A percentile compares a stretch with the other conserved stretches of the same genome.
These are phyloP conservation scores for Carex littledalei DNA, from an alignment of 176 grass and related monocot species.

Conservation along the genomic window DNA sequence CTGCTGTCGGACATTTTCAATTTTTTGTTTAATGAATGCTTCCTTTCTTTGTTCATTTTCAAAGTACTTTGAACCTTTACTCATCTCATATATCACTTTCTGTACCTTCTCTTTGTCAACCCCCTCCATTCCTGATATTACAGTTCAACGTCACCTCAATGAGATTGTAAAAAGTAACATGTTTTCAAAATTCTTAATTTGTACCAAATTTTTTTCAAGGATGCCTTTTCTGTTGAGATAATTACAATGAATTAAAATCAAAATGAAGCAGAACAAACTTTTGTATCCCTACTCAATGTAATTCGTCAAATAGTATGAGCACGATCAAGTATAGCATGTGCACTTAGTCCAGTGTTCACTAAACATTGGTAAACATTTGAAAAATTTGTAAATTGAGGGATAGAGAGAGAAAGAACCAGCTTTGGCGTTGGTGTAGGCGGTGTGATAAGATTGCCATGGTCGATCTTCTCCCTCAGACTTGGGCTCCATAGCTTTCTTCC, in stretches of 20 bases:
- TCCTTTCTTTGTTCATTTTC: slow-evolving; percentile 95
- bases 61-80: slow-evolving; percentile 93
- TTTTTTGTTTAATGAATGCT: slow-evolving; percentile 59
- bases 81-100: slow-evolving; percentile 84
- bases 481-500: neutral
- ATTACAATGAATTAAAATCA: neutral
- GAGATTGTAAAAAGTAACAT: neutral
- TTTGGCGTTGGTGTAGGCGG: slow-evolving; percentile 86
- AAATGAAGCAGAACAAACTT: neutral
- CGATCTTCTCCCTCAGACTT: slow-evolving; percentile 35
- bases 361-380: slow-evolving; percentile 4
- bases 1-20: slow-evolving; percentile 52
- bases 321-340: slow-evolving; percentile 11
- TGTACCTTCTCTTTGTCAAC: slow-evolving; percentile 91
- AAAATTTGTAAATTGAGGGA: neutral
- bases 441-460: slow-evolving; percentile 91
- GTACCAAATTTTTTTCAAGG: neutral
- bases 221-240: neutral
- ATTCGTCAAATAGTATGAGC: neutral
- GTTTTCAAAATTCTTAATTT: neutral
- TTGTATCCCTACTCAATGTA: neutral
- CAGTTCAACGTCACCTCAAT: neutral
- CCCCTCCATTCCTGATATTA: slow-evolving; percentile 74
- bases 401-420: slow-evolving; percentile 41
- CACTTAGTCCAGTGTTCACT: slow-evolving; percentile 56